A percentile compares a stretch with the other conserved stretches of the same genome.
phyloP scores from a whole-genome alignment of 345 rosid species.

The Cardiospermum halicacabum region DNA sequence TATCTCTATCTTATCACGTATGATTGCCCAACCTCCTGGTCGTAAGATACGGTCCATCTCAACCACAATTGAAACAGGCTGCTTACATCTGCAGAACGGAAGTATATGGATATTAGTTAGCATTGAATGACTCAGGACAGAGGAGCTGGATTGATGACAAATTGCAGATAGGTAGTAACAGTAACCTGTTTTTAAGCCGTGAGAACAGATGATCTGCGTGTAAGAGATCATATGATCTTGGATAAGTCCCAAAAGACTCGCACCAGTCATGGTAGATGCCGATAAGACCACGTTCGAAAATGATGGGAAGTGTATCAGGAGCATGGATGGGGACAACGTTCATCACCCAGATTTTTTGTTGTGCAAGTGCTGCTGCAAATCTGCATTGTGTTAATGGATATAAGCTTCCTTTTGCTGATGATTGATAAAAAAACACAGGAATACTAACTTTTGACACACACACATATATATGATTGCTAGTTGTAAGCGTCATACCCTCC shows the following conservation, averaged over 20 bases:
- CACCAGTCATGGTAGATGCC: slow-evolving; percentile 99
- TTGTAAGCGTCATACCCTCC: slow-evolving; percentile 62
- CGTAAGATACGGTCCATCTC: slow-evolving; percentile 84
- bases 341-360: slow-evolving; percentile 88
- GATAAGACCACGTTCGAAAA: slow-evolving; percentile 71
- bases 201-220: slow-evolving; percentile 97
- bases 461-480: slow-evolving; percentile 1
- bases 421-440: background rate
- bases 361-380: slow-evolving; percentile 80
- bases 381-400: slow-evolving; percentile 32
- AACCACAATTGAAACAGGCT: slow-evolving; percentile 70
- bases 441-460: background rate
- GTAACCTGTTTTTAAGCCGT: slow-evolving; percentile 82
- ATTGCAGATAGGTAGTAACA: background rate
- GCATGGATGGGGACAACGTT: slow-evolving; percentile 85
- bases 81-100: slow-evolving; percentile 61
- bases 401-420: background rate
- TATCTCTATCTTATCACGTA: slow-evolving; percentile 82
- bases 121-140: background rate
- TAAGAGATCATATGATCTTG: slow-evolving; percentile 92
- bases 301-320: slow-evolving; percentile 86
- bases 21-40: slow-evolving; percentile 87
- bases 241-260: slow-evolving; percentile 80
- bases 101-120: background rate
- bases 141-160: background rate